These are phyloP conservation scores for Neonectria ditissima DNA, from an alignment of 2,329 filamentous ascomycete species.

Conservation along the genomic window DNA sequence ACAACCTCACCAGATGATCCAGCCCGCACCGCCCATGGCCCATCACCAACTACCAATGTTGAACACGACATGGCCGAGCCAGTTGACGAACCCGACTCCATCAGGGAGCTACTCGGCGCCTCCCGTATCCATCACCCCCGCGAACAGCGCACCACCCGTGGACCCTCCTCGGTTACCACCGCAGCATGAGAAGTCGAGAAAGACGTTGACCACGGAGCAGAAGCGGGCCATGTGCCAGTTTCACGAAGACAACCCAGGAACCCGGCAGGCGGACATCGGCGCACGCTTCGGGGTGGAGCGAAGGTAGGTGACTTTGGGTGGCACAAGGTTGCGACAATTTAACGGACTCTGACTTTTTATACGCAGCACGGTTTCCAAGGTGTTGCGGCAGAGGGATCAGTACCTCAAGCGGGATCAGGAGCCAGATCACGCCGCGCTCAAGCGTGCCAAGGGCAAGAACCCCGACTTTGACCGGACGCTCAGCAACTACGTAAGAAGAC, in stretches of 20 bases:
- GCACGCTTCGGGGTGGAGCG: constrained; percentile 94
- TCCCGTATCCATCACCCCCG: constrained; percentile 69
- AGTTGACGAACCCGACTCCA: constrained; percentile 76
- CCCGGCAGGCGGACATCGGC: constrained; percentile 97
- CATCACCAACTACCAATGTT: constrained; percentile 74
- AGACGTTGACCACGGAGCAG: constrained; percentile 91
- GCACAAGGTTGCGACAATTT: constrained; percentile 20
- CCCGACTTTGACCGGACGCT: constrained; percentile 94
- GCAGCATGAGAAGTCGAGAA: constrained; percentile 74
- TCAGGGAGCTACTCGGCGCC: constrained; percentile 67
- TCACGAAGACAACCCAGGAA: constrained; percentile 87
- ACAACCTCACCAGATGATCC: constrained; percentile 49
- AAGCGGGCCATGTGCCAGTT: constrained; percentile 94
- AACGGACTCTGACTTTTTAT: constrained; percentile 43
- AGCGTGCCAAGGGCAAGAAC: constrained; percentile 84
- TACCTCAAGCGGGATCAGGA: constrained; percentile 88
- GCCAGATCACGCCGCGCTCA: constrained; percentile 73
- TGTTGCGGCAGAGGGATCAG: constrained; percentile 92
- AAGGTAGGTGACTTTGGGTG: constrained; percentile 73
- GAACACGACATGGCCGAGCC: constrained; percentile 83
- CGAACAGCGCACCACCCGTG: constrained; percentile 62
- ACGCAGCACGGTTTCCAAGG: constrained; percentile 95
- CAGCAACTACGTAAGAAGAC: constrained; percentile 86
- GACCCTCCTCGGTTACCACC: constrained; percentile 45
- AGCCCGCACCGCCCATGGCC: constrained; percentile 58